Base-by-base conservation (phyloP, 2,329 filamentous ascomycete genomes). In the Hypoxylon sp. region DNA sequence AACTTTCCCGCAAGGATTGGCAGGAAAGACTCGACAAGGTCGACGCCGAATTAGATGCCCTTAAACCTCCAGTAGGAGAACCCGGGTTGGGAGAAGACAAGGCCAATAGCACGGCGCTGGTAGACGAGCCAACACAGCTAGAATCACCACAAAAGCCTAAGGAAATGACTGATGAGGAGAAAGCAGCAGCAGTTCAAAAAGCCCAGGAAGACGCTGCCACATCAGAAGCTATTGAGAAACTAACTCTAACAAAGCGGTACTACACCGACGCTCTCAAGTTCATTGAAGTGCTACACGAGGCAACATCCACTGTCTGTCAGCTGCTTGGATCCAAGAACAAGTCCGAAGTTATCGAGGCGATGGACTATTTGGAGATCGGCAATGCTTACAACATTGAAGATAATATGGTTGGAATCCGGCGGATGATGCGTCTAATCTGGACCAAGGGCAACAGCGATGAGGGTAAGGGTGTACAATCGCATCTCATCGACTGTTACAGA, bases 401-500 rank as follows among this genome's bases (percentile, higher is more conserved):
- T 73, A 94, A 97, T 77, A 94, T 97, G 79, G 83, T 91, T 42
- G 96, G 97, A 63, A 98, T 99, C 76, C 89, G 95, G 65, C 91
- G 94, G 63, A 99, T 99, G 96, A 86, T 99, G 70, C 91, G 95
- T 58, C 86, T 99, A 19, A 99, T 99, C 79, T 99, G 96, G 96
- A 99, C 96, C 71, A 99, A 99, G 82, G 95, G 96, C 74, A 99
- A 98, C 81, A 98, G 94, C 75, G 96, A 99, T 76, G 97, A 99
- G 84, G 96, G 97, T 75, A 99, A 98, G 82, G 96, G 96, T 62
- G 94, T 99, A 1, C 97, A 99, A 78, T 93, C 92, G 1, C 96
- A 99, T 80, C 86, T 99, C 31, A 97, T 99, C 72, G 96, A 99
- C 74, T 97, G 94, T 80, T 99, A 99, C 84, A 96, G 92, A 78